phyloP scores from a whole-genome alignment of 345 rosid species.

The Jatropha curcas region DNA sequence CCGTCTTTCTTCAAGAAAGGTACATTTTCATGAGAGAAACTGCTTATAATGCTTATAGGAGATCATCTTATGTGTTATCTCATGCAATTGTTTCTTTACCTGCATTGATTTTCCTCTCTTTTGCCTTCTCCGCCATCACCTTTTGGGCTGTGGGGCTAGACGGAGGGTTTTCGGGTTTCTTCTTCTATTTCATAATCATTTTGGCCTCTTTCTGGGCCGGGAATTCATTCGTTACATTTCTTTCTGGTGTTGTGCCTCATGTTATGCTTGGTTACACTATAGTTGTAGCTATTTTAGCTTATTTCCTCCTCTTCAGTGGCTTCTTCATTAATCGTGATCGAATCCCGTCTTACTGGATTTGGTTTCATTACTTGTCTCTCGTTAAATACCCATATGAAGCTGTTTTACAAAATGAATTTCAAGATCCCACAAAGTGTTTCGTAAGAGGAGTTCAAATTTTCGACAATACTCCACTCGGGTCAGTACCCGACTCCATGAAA shows the following conservation, averaged over 20 bases:
- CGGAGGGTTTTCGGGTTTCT: slow-evolving; percentile 74
- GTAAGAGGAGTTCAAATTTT: slow-evolving; percentile 77
- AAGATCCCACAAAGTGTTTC: slow-evolving; percentile 65
- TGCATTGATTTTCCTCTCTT: slow-evolving; percentile 59
- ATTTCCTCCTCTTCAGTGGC: slow-evolving; percentile 91
- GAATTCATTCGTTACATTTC: slow-evolving; percentile 87
- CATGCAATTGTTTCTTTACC: slow-evolving; percentile 65
- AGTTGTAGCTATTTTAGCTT: slow-evolving; percentile 84
- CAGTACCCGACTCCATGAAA: slow-evolving; percentile 48
- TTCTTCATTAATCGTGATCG: slow-evolving; percentile 88
- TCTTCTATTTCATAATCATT: slow-evolving; percentile 69
- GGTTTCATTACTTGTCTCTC: slow-evolving; percentile 94
- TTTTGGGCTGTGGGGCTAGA: slow-evolving; percentile 90
- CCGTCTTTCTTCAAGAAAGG: slow-evolving; percentile 88
- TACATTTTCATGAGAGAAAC: slow-evolving; percentile 99
- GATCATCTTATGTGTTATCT: slow-evolving; percentile 86
- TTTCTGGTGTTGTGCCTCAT: slow-evolving; percentile 86
- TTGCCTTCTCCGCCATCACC: slow-evolving; percentile 66
- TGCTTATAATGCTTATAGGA: slow-evolving; percentile 79
- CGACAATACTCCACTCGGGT: slow-evolving; percentile 77
- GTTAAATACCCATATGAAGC: slow-evolving; percentile 92
- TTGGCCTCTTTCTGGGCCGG: slow-evolving; percentile 92
- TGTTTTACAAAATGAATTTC: slow-evolving; percentile 77
- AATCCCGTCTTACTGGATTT: slow-evolving; percentile 84
- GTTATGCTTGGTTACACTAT: slow-evolving; percentile 96